phyloP scores from a whole-genome alignment of 2,329 filamentous ascomycete species.

The Scorias spongiosa region DNA sequence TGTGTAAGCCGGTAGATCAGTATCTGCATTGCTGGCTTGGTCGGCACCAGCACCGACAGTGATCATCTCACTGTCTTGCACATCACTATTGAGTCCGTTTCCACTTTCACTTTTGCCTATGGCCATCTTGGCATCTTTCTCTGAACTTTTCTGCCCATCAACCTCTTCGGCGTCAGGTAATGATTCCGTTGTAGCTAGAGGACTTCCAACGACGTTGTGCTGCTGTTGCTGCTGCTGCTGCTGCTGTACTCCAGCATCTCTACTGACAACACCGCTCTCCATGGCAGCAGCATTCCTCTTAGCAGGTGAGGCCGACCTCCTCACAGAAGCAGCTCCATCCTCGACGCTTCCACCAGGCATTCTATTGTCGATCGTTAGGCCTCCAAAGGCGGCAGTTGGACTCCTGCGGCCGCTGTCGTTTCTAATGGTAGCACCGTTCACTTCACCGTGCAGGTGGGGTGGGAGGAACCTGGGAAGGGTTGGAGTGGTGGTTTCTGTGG shows the following conservation, averaged over 20 bases:
- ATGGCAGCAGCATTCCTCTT: constrained; percentile 41
- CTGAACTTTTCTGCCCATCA: neutral
- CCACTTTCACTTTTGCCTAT: neutral
- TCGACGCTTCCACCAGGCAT: constrained; percentile 23
- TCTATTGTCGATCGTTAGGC: constrained; percentile 17
- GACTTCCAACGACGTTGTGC: constrained; percentile 5
- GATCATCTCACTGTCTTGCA: neutral
- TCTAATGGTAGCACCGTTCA: constrained; percentile 13
- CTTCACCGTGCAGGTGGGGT: constrained; percentile 40
- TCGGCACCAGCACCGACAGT: neutral
- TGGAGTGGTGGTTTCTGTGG: constrained; percentile 7
- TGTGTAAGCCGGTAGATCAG: constrained; percentile 8
- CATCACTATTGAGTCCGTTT: neutral
- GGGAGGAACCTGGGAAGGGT: constrained; percentile 33
- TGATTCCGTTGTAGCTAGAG: neutral
- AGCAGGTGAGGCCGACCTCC: constrained; percentile 36
- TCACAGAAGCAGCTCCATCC: constrained; percentile 8
- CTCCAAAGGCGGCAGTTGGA: constrained; percentile 16
- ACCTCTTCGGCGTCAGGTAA: neutral
- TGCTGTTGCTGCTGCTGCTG: constrained; percentile 1
- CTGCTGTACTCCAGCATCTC: constrained; percentile 2
- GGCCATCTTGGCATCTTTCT: neutral
- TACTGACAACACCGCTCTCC: constrained; percentile 25
- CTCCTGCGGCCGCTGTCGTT: constrained; percentile 14
- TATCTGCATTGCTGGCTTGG: constrained; percentile 1